Conservation (phyloP, 306 rosid genomes). For the Vigna hirtella region DNA sequence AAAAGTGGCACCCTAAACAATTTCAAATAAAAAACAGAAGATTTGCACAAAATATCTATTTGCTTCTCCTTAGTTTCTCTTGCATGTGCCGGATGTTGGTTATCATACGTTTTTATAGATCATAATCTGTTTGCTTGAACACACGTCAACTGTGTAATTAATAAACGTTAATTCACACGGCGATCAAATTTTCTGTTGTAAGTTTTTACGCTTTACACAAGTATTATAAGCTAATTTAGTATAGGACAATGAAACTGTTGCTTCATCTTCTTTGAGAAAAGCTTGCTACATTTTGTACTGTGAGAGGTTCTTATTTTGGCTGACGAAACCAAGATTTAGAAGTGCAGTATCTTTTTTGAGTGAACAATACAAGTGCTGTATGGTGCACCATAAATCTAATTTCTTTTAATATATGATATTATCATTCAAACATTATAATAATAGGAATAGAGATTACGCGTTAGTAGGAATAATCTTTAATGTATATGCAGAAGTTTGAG, state of each 20-base stretch:
- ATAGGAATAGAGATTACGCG: neutral
- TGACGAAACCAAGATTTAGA: slow-evolving; percentile 11
- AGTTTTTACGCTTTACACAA: neutral
- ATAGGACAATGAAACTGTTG: neutral
- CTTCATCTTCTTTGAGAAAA: no score
- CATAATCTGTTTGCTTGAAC: neutral
- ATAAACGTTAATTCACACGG: no score
- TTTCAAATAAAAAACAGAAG: no score
- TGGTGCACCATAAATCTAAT: slow-evolving; percentile 42
- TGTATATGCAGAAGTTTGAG: slow-evolving; percentile 31
- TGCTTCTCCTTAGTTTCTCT: neutral
- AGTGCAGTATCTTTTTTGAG: slow-evolving; percentile 8
- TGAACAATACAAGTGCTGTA: slow-evolving; percentile 2
- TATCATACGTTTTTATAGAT: no score
- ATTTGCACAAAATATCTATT: no score
- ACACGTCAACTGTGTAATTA: no score
- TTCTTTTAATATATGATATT: neutral
- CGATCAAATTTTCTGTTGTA: neutral
- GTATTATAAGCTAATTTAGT: neutral
- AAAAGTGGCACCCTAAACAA: no score
- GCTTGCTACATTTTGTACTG: neutral
- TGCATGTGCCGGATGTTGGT: neutral
- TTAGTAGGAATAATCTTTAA: slow-evolving; percentile 33
- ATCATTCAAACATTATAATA: slow-evolving; percentile 15
- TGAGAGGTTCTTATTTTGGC: neutral